These are phyloP conservation scores for Xerocomus amazonicus DNA, from an alignment of 1,284 basidiomycete genomes.

Conservation along the genomic window DNA sequence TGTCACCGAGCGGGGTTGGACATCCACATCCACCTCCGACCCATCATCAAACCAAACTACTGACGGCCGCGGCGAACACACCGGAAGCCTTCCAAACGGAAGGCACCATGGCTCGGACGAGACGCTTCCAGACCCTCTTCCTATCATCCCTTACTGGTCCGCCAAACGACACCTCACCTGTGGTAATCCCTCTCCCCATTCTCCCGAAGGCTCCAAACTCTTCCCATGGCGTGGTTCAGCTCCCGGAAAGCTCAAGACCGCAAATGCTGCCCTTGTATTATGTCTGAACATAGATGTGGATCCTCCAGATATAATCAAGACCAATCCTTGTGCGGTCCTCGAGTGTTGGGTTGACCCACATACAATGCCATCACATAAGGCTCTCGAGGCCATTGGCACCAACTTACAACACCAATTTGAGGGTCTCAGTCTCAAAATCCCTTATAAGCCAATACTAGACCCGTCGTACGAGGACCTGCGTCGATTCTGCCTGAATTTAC, in stretches of 20 bases:
- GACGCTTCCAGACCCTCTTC: conserved; percentile 49
- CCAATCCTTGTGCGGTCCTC: conserved; percentile 90
- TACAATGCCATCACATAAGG: conserved; percentile 83
- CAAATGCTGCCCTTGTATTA: conserved; percentile 89
- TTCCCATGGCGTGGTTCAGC: conserved; percentile 76
- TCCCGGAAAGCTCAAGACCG: conserved; percentile 84
- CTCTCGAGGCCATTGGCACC: conserved; percentile 84
- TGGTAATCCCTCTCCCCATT: conserved; percentile 75
- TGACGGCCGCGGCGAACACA: conserved; percentile 24
- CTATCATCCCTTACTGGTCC: conserved; percentile 74
- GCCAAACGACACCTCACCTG: conserved; percentile 85
- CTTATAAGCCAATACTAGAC: conserved; percentile 91
- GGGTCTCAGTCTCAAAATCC: conserved; percentile 86
- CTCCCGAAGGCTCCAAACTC: conserved; percentile 59
- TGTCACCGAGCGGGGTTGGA: conserved; percentile 43
- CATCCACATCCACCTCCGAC: conserved; percentile 41
- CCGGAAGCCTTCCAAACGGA: conserved; percentile 23
- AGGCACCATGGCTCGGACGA: conserved; percentile 37
- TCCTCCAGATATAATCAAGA: conserved; percentile 96
- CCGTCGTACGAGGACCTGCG: conserved; percentile 94
- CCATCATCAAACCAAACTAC: conserved; percentile 39
- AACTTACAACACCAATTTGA: conserved; percentile 97
- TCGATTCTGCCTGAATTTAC: conserved; percentile 81
- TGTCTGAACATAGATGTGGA: conserved; percentile 98
- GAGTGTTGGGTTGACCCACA: conserved; percentile 99